Evolutionary conservation across 345 rosid species (phyloP).

Genomic region (Erucastrum elatum): DNA sequence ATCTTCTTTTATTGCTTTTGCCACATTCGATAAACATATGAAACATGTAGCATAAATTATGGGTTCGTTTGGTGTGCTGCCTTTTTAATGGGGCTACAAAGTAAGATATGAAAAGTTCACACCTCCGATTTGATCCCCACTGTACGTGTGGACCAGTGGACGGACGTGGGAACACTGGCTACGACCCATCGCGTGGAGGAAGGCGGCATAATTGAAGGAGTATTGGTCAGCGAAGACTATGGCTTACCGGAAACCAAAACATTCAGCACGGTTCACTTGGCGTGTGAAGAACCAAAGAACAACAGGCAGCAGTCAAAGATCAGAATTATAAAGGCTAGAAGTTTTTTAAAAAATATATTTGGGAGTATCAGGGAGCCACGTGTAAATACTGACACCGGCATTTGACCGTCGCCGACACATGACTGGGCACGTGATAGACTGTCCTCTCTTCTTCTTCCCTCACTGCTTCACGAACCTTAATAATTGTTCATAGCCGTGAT

Average conservation of each 20-base stretch:
- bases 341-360: not conserved
- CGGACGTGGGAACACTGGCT: not conserved
- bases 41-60: not conserved
- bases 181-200: slow-evolving; percentile 20
- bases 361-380: slow-evolving; percentile 52
- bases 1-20: not conserved
- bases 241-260: slow-evolving; percentile 1
- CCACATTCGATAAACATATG: slow-evolving; percentile 21
- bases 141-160: slow-evolving; percentile 5
- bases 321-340: not conserved
- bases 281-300: slow-evolving; percentile 25
- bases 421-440: slow-evolving; percentile 59
- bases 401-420: slow-evolving; percentile 74
- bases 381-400: slow-evolving; percentile 70
- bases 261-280: slow-evolving; percentile 28
- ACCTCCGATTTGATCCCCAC: not conserved
- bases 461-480: slow-evolving; percentile 12
- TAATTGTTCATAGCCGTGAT: slow-evolving; percentile 5
- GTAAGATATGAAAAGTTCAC: slow-evolving; percentile 27
- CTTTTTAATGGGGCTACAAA: slow-evolving; percentile 30
- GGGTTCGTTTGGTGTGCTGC: slow-evolving; percentile 14
- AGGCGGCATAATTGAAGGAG: slow-evolving; percentile 40
- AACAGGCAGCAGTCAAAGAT: slow-evolving; percentile 42
- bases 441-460: slow-evolving; percentile 5
- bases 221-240: slow-evolving; percentile 58